These are phyloP conservation scores for Aspergillus kassunensis DNA, from an alignment of 495 filamentous ascomycete species.

Conservation along the genomic window DNA sequence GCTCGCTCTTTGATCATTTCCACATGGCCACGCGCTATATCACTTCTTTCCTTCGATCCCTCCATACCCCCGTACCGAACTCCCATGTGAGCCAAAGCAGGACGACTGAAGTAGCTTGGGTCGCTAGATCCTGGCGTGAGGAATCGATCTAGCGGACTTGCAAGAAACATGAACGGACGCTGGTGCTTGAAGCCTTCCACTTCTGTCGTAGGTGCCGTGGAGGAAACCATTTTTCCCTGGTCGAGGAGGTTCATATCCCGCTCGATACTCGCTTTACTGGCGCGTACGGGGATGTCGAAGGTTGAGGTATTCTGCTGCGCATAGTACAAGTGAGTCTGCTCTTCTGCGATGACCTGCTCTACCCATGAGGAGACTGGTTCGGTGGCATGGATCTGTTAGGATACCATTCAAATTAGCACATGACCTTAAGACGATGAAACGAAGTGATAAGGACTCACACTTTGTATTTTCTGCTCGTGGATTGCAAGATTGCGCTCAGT, in stretches of 20 bases:
- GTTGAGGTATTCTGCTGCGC: constrained; percentile 1
- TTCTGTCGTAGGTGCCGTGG: background rate
- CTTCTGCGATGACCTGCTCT: constrained; percentile 20
- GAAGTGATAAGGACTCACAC: background rate
- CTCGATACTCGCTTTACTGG: constrained; percentile 1
- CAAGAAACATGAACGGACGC: constrained; percentile 4
- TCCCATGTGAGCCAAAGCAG: constrained; percentile 13
- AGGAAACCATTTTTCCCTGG: background rate
- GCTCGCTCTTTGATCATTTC: background rate
- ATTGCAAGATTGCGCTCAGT: constrained; percentile 15
- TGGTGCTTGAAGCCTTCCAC: constrained; percentile 10
- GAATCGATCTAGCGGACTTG: constrained; percentile 23
- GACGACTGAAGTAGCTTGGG: constrained; percentile 14
- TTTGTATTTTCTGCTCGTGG: constrained; percentile 8
- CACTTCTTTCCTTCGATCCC: constrained; percentile 9
- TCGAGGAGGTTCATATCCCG: constrained; percentile 5
- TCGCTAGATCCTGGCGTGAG: constrained; percentile 22
- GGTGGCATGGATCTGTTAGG: background rate
- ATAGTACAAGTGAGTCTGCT: constrained; percentile 14
- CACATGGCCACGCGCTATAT: constrained; percentile 10
- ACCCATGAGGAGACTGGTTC: constrained; percentile 12
- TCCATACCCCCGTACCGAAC: constrained; percentile 17
- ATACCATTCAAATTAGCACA: background rate
- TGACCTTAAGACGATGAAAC: background rate
- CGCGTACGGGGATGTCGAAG: background rate